Percentiles rank a stretch among this genome's conserved stretches.
Conservation (phyloP, 148 eudicot species). For the Cornus suecica region DNA sequence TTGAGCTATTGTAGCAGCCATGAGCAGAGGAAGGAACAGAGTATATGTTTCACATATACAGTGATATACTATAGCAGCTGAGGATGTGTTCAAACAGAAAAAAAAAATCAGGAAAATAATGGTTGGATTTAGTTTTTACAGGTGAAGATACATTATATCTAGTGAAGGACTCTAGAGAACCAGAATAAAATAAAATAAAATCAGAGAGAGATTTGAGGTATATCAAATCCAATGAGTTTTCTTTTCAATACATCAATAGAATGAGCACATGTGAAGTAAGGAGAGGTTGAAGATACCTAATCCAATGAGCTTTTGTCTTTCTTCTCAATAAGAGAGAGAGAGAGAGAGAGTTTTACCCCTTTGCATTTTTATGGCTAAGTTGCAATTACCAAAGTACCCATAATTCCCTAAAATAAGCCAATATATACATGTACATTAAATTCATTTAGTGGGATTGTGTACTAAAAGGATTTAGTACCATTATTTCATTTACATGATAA, state of each 20-base stretch:
- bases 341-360: background rate
- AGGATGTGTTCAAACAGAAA: background rate
- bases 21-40: conserved; percentile 19
- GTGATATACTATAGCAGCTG: background rate
- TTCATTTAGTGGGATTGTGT: background rate
- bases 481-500: background rate
- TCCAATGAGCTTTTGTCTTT: too few species aligned
- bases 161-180: conserved; percentile 24
- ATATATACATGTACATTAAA: background rate
- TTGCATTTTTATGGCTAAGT: background rate
- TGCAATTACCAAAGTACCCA: conserved; percentile 15
- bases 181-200: background rate
- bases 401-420: background rate
- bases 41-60: background rate
- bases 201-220: background rate
- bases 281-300: background rate
- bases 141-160: conserved; percentile 14
- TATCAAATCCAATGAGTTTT: conserved; percentile 13
- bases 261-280: conserved; percentile 38
- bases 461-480: background rate
- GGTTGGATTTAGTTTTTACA: conserved; percentile 30
- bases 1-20: conserved; percentile 34
- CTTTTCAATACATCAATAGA: conserved; percentile 15
- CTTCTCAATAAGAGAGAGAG: background rate
- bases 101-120: conserved; percentile 14